These are phyloP conservation scores for Peterozyma xylosa DNA, from an alignment of 805 yeast genomes.

Conservation along the genomic window DNA sequence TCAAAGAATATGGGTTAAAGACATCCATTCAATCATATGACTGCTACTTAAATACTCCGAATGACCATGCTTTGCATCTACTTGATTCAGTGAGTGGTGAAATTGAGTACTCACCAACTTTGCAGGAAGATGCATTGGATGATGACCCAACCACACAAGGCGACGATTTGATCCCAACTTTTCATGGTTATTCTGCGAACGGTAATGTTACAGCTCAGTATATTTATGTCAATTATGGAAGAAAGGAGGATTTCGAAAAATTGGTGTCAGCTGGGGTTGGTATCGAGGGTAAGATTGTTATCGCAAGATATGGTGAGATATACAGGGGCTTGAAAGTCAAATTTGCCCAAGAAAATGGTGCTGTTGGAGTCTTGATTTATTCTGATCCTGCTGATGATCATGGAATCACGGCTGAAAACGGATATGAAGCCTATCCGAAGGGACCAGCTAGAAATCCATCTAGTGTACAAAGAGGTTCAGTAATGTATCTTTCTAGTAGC, in stretches of 20 bases:
- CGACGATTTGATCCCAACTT: slow-evolving; percentile 56
- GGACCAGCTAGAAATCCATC: slow-evolving; percentile 78
- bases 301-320: slow-evolving; percentile 58
- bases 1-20: slow-evolving; percentile 52
- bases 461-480: slow-evolving; percentile 71
- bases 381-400: slow-evolving; percentile 67
- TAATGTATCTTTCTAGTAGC: slow-evolving; percentile 46
- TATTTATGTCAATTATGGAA: slow-evolving; percentile 66
- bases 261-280: slow-evolving; percentile 40
- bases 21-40: slow-evolving; percentile 49
- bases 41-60: slow-evolving; percentile 56
- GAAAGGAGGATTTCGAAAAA: slow-evolving; percentile 46
- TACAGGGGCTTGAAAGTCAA: slow-evolving; percentile 72
- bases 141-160: slow-evolving; percentile 42
- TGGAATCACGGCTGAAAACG: slow-evolving; percentile 42
- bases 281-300: slow-evolving; percentile 51
- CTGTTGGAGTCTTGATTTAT: slow-evolving; percentile 57
- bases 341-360: slow-evolving; percentile 68
- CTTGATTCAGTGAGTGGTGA: slow-evolving; percentile 18
- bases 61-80: slow-evolving; percentile 42
- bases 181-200: slow-evolving; percentile 68
- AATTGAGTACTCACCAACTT: slow-evolving; percentile 41
- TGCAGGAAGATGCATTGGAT: slow-evolving; percentile 38
- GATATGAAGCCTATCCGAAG: slow-evolving; percentile 58
- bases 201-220: slow-evolving; percentile 67